Conservation (phyloP, 139 green algal species). For the Chlorella vulgaris region DNA sequence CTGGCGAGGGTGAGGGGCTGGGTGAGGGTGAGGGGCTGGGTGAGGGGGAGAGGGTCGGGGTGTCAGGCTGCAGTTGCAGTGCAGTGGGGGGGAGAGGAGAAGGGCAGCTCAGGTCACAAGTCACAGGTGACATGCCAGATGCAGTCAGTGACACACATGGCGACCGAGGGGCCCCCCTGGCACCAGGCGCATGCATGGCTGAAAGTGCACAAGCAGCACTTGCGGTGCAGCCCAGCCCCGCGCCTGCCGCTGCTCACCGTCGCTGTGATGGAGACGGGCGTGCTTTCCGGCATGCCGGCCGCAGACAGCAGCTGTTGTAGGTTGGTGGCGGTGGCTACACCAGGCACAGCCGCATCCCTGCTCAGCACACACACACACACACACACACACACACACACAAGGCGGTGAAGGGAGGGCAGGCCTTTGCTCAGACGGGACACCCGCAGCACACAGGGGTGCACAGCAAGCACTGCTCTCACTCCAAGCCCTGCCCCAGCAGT, state of each 20-base stretch:
- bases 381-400: no score
- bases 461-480: no score
- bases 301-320: neutral
- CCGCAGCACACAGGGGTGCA: no score
- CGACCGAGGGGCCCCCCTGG: no score
- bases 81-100: neutral
- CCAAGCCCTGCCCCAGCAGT: no score
- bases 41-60: neutral
- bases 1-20: neutral
- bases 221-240: neutral
- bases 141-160: no score
- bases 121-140: no score
- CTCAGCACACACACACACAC: no score
- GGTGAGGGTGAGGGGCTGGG: neutral
- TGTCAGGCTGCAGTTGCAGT: neutral
- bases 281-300: slow-evolving; percentile 20
- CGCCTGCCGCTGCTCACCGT: neutral
- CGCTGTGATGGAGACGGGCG: neutral
- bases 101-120: neutral
- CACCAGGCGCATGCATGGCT: no score
- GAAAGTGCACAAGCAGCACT: neutral
- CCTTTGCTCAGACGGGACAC: no score
- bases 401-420: no score
- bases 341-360: neutral
- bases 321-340: neutral